phyloP scores from a whole-genome alignment of 495 filamentous ascomycete genomes.

The Amphirosellinia nigrospora region DNA sequence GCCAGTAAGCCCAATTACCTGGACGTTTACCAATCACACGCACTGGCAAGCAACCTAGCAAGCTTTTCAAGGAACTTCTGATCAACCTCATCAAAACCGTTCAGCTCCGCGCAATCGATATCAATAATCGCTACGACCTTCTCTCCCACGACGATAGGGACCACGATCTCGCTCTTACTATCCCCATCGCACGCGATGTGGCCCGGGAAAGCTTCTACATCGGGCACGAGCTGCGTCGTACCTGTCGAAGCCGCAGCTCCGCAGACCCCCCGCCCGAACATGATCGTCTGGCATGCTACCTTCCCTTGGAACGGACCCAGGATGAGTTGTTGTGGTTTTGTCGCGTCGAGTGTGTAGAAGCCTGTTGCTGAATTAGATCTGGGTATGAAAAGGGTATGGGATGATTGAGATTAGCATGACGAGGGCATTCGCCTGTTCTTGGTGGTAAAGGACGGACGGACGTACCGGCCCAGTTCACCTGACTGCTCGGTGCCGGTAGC shows the following conservation, averaged over 20 bases:
- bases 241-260: slow-evolving; percentile 71
- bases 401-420: background rate
- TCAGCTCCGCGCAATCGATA: slow-evolving; percentile 73
- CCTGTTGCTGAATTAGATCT: slow-evolving; percentile 39
- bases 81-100: slow-evolving; percentile 81
- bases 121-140: slow-evolving; percentile 84
- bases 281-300: slow-evolving; percentile 85
- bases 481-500: slow-evolving; percentile 71
- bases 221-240: slow-evolving; percentile 72
- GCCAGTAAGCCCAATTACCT: background rate
- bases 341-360: slow-evolving; percentile 81
- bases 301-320: slow-evolving; percentile 90
- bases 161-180: slow-evolving; percentile 88
- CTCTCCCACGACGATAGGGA: slow-evolving; percentile 69
- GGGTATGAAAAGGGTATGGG: background rate
- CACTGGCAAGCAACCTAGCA: slow-evolving; percentile 65
- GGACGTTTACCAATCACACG: slow-evolving; percentile 72
- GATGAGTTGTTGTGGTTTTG: slow-evolving; percentile 64
- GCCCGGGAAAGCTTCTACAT: slow-evolving; percentile 80
- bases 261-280: slow-evolving; percentile 82
- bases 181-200: slow-evolving; percentile 91
- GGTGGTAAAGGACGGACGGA: background rate
- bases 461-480: slow-evolving; percentile 86
- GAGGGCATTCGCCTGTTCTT: background rate
- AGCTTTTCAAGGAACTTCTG: slow-evolving; percentile 70